Percentiles rank a stretch among this genome's conserved stretches.
Conservation (phyloP, 1,139 yeast species). For the Protomyces inouyei region DNA sequence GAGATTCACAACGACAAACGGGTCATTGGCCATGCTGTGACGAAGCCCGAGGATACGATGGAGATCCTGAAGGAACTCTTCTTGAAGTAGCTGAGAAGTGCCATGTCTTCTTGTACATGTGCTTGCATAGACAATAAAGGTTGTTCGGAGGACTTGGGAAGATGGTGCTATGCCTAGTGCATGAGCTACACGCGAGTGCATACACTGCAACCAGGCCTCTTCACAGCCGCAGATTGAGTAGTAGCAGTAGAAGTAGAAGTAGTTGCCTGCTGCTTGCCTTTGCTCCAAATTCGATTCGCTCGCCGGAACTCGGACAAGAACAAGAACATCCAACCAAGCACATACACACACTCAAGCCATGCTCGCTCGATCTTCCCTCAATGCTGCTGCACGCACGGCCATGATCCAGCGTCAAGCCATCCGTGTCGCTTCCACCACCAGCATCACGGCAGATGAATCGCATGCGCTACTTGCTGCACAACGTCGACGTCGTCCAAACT, state of each 20-base stretch:
- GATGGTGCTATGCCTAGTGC: no score
- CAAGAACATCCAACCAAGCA: not conserved
- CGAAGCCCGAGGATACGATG: slow-evolving; percentile 81
- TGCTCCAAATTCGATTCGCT: not conserved
- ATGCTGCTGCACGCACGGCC: not conserved
- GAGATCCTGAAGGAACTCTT: slow-evolving; percentile 78
- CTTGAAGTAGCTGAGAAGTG: slow-evolving; percentile 28
- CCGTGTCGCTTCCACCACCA: slow-evolving; percentile 43
- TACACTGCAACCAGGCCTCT: not conserved
- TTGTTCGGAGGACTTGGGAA: no score
- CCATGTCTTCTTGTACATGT: no score
- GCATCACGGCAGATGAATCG: slow-evolving; percentile 60
- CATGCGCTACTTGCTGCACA: slow-evolving; percentile 70
- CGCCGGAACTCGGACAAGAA: not conserved
- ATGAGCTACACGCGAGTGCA: not conserved
- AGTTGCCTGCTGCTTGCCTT: not conserved
- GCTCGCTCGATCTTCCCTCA: slow-evolving; percentile 5
- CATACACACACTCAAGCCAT: not conserved
- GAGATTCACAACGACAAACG: slow-evolving; percentile 88
- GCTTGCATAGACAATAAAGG: no score
- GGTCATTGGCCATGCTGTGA: slow-evolving; percentile 93
- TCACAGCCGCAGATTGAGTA: not conserved
- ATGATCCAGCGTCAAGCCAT: slow-evolving; percentile 10
- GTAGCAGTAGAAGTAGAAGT: no score
- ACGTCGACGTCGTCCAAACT: slow-evolving; percentile 79